Conservation (phyloP, 139 green algal species). For the Ettlia oleoabundans region DNA sequence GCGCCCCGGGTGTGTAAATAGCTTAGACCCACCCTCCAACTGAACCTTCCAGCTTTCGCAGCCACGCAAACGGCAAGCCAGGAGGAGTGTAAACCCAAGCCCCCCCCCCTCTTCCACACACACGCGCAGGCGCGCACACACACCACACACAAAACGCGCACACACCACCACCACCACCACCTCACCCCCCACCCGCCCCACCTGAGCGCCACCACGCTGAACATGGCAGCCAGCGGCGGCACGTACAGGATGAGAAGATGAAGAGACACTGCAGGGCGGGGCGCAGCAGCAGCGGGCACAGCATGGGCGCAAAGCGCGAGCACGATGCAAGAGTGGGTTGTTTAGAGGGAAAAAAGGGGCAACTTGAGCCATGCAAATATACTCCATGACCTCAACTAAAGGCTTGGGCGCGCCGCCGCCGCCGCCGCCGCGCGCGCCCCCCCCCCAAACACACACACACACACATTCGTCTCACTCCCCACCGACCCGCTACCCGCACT, state of each 20-base stretch:
- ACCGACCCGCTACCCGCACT: not conserved
- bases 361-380: no score
- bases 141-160: constrained; percentile 64
- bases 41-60: no score
- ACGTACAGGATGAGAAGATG: constrained; percentile 94
- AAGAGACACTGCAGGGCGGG: constrained; percentile 52
- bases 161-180: constrained; percentile 69
- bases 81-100: no score
- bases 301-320: not conserved
- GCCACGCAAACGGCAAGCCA: no score
- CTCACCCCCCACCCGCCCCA: no score
- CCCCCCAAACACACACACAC: not conserved
- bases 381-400: no score
- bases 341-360: not conserved
- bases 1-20: no score
- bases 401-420: no score
- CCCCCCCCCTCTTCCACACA: no score
- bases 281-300: not conserved
- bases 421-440: no score
- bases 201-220: constrained; percentile 78
- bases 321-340: not conserved
- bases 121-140: not conserved
- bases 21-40: no score
- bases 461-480: not conserved
- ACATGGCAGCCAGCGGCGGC: constrained; percentile 76